phyloP scores from a whole-genome alignment of 2,329 filamentous ascomycete species.

The Aspergillus nomiae region DNA sequence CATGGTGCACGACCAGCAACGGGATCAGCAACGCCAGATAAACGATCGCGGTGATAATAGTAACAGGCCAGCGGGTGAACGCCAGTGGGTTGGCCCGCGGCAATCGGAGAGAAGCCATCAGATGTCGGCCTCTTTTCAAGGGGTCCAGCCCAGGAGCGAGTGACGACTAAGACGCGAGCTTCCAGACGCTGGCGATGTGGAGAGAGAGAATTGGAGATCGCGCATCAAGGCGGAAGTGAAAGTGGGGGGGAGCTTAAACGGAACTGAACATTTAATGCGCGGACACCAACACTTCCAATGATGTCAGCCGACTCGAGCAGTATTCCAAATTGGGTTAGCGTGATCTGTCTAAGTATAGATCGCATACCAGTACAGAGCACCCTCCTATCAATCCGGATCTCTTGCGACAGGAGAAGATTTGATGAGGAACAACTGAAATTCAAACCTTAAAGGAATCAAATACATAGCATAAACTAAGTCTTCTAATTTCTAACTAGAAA shows the following conservation, averaged over 20 bases:
- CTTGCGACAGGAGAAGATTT: neutral
- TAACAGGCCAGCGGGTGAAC: constrained; percentile 80
- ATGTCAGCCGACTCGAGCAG: neutral
- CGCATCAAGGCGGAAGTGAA: constrained; percentile 7
- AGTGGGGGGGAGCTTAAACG: neutral
- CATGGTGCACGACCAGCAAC: constrained; percentile 73
- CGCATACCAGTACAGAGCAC: neutral
- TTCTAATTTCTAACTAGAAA: neutral
- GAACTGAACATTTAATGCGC: neutral
- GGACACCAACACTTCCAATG: neutral
- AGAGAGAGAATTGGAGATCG: constrained; percentile 1
- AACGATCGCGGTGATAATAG: constrained; percentile 71
- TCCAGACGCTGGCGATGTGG: neutral
- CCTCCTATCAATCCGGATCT: neutral
- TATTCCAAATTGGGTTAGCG: neutral
- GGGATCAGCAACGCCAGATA: constrained; percentile 78
- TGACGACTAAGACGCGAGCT: neutral
- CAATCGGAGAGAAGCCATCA: constrained; percentile 35
- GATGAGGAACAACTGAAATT: neutral
- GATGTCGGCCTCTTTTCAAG: constrained; percentile 12
- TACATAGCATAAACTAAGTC: neutral
- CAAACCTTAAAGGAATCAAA: neutral
- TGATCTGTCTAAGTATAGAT: neutral
- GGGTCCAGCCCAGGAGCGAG: neutral
- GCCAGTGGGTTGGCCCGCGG: constrained; percentile 56